Conservation (phyloP, 495 filamentous ascomycete genomes). For the Lepidopterella palustris region DNA sequence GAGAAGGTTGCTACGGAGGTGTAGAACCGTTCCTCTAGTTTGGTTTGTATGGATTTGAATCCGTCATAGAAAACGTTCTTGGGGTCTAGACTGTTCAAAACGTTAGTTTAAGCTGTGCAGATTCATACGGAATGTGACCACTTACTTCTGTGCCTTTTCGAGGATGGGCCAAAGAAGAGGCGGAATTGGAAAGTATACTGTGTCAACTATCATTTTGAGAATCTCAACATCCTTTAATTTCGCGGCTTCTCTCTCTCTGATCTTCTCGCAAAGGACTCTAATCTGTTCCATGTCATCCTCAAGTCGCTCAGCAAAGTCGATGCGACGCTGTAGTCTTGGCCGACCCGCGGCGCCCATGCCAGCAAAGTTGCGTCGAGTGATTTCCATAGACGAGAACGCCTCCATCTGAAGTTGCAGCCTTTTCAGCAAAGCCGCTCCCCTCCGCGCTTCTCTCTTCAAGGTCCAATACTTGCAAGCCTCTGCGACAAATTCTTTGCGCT, state of each 20-base stretch:
- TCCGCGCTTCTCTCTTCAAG: constrained; percentile 83
- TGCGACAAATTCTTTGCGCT: constrained; percentile 82
- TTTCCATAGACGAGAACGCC: constrained; percentile 92
- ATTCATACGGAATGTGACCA: constrained; percentile 1
- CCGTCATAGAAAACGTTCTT: constrained; percentile 64
- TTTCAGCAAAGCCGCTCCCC: constrained; percentile 87
- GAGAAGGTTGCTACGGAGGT: constrained; percentile 68
- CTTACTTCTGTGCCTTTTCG: constrained; percentile 62
- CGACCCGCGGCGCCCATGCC: constrained; percentile 82
- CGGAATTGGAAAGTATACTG: constrained; percentile 81
- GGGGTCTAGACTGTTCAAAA: constrained; percentile 55
- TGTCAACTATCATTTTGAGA: constrained; percentile 71
- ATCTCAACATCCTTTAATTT: constrained; percentile 72
- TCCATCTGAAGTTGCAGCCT: constrained; percentile 90
- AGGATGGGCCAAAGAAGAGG: constrained; percentile 72
- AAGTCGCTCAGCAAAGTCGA: constrained; percentile 77
- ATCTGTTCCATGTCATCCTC: constrained; percentile 70
- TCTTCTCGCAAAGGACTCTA: constrained; percentile 56
- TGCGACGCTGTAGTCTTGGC: constrained; percentile 67
- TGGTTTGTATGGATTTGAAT: constrained; percentile 55
- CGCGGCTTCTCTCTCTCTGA: constrained; percentile 63
- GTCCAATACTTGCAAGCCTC: constrained; percentile 98
- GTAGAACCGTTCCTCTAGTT: constrained; percentile 65
- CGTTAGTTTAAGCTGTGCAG: not conserved
- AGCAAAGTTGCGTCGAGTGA: constrained; percentile 85